A percentile compares a stretch with the other conserved stretches of the same genome.
Evolutionary conservation across 345 rosid genomes (phyloP).

Genomic region (Bretschneidera sinensis): DNA sequence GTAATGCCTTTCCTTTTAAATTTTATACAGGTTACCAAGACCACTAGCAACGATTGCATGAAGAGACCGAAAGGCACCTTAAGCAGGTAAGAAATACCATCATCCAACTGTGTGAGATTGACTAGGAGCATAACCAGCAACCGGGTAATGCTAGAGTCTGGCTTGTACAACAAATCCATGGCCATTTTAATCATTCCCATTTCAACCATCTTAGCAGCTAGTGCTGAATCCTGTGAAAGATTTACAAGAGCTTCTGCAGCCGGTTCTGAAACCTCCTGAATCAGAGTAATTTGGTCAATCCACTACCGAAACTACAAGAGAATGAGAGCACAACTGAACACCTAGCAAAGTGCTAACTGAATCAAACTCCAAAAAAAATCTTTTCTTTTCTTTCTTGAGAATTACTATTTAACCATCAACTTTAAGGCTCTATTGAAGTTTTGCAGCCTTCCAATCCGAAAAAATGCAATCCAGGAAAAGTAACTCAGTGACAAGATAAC

Average conservation of each 20-base stretch:
- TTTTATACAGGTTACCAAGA: not conserved
- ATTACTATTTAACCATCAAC: not conserved
- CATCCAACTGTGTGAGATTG: slow-evolving; percentile 78
- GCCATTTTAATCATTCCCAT: slow-evolving; percentile 55
- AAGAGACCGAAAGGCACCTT: slow-evolving; percentile 49
- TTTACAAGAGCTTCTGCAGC: slow-evolving; percentile 85
- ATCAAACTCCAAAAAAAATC: no score
- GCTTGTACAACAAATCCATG: slow-evolving; percentile 73
- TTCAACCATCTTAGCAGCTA: slow-evolving; percentile 64
- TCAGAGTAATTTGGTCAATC: not conserved
- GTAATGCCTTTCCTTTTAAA: not conserved
- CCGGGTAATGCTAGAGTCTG: slow-evolving; percentile 44
- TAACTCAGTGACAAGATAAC: not conserved
- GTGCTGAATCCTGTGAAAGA: slow-evolving; percentile 64
- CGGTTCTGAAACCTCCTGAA: slow-evolving; percentile 85
- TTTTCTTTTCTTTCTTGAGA: not conserved
- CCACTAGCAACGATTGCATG: not conserved
- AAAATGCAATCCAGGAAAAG: not conserved
- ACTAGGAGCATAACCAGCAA: slow-evolving; percentile 87
- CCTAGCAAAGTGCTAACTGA: not conserved
- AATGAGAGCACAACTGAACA: not conserved
- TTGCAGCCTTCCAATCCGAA: not conserved
- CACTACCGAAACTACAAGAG: not conserved
- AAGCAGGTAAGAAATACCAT: slow-evolving; percentile 73
- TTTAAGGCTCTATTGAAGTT: not conserved